A percentile compares a stretch with the other conserved stretches of the same genome.
phyloP scores from a whole-genome alignment of 192 early-diverging fungal species.

The Anaeromyces robustus region DNA sequence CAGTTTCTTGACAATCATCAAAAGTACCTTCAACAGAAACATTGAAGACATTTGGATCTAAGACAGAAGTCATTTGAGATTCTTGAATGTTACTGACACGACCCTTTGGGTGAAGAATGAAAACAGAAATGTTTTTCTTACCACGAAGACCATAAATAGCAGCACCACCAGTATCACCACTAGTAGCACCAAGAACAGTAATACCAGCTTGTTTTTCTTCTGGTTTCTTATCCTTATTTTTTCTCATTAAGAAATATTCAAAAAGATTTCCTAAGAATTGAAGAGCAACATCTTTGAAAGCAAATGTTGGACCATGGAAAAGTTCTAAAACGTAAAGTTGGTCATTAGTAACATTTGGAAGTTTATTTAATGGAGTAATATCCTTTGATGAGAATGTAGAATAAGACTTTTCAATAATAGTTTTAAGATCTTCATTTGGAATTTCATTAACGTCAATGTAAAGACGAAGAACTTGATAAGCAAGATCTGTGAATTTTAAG shows the following conservation, averaged over 20 bases:
- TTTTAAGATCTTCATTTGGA: constrained; percentile 46
- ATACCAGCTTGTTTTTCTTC: constrained; percentile 14
- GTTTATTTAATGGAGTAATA: constrained; percentile 59
- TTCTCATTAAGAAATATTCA: constrained; percentile 83
- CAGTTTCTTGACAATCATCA: constrained; percentile 92
- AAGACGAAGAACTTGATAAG: constrained; percentile 62
- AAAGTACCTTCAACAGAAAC: constrained; percentile 86
- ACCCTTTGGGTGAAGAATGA: constrained; percentile 81
- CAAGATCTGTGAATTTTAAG: constrained; percentile 66
- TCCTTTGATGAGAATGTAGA: constrained; percentile 57
- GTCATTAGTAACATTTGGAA: constrained; percentile 38
- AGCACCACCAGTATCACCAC: constrained; percentile 94
- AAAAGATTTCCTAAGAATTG: constrained; percentile 96
- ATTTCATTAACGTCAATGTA: constrained; percentile 73
- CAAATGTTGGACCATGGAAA: constrained; percentile 94
- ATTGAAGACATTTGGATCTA: constrained; percentile 86
- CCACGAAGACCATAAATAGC: constrained; percentile 91
- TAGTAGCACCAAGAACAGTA: constrained; percentile 89
- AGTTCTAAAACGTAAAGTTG: constrained; percentile 58
- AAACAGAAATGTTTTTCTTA: constrained; percentile 83
- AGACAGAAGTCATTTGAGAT: constrained; percentile 94
- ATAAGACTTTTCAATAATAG: constrained; percentile 53
- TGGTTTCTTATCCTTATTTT: constrained; percentile 25
- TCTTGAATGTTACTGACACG: constrained; percentile 89
- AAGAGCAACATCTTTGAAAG: constrained; percentile 96